Conservation (phyloP, 2,329 filamentous ascomycete species). For the Zalaria sp. region DNA sequence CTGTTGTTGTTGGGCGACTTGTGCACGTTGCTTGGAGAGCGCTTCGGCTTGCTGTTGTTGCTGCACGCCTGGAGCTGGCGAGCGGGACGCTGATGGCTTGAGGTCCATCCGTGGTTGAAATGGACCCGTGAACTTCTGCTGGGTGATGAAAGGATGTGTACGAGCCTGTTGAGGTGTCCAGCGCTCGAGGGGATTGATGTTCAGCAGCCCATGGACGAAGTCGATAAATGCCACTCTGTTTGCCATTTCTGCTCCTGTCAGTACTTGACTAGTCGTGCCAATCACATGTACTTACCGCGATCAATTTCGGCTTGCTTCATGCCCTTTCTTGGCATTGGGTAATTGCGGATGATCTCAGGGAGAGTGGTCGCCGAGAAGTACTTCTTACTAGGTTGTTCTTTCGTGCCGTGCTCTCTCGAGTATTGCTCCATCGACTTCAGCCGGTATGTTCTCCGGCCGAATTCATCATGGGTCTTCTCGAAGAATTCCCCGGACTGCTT, state of each 20-base stretch:
- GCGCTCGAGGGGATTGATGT: slow-evolving; percentile 87
- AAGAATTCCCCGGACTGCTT: slow-evolving; percentile 98
- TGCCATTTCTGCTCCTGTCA: slow-evolving; percentile 66
- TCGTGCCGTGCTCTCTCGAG: slow-evolving; percentile 84
- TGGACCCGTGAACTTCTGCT: slow-evolving; percentile 90
- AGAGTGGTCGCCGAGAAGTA: slow-evolving; percentile 92
- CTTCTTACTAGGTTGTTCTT: slow-evolving; percentile 98
- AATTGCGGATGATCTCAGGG: slow-evolving; percentile 93
- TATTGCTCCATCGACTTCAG: slow-evolving; percentile 98
- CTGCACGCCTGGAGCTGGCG: slow-evolving; percentile 82
- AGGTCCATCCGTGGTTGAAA: slow-evolving; percentile 97
- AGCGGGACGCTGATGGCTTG: slow-evolving; percentile 76
- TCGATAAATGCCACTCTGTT: slow-evolving; percentile 96
- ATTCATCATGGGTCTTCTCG: slow-evolving; percentile 85
- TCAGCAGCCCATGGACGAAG: slow-evolving; percentile 84
- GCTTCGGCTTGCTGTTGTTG: slow-evolving; percentile 94
- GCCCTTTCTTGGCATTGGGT: slow-evolving; percentile 96
- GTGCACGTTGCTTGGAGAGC: slow-evolving; percentile 77
- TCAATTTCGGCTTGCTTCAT: slow-evolving; percentile 98
- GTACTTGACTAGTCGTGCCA: slow-evolving; percentile 1
- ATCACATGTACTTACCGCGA: slow-evolving; percentile 50
- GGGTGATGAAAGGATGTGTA: slow-evolving; percentile 94
- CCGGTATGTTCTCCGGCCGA: slow-evolving; percentile 76
- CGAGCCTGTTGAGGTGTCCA: slow-evolving; percentile 98
- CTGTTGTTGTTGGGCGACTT: slow-evolving; percentile 34